Conservation (phyloP, 495 filamentous ascomycete species). For the Penicillium argentinense region DNA sequence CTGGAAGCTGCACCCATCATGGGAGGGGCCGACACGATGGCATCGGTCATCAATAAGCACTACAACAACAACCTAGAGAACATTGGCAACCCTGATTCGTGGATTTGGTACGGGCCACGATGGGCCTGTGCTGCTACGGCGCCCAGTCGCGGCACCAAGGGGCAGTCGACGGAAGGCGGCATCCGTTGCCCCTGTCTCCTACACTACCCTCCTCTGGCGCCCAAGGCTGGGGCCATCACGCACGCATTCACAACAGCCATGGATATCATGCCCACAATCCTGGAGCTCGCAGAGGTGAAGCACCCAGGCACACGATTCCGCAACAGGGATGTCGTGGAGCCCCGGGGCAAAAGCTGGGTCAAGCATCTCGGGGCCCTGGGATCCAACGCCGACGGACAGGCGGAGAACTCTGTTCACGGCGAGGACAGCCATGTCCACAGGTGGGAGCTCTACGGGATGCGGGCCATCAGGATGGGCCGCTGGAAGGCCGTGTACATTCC, state of each 20-base stretch:
- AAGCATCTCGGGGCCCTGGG: too few species aligned
- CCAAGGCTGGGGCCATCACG: constrained; percentile 25
- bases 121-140: constrained; percentile 55
- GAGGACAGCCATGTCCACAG: constrained; percentile 16
- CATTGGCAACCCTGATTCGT: constrained; percentile 53
- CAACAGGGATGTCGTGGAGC: constrained; percentile 42
- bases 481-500: constrained; percentile 26
- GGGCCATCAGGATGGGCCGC: constrained; percentile 20
- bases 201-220: neutral
- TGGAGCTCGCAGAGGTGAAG: constrained; percentile 49
- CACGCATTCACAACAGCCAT: constrained; percentile 49
- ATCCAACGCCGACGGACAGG: too few species aligned
- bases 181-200: constrained; percentile 39
- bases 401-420: constrained; percentile 16
- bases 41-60: constrained; percentile 44
- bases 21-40: neutral
- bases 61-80: constrained; percentile 59
- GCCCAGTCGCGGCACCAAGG: constrained; percentile 47
- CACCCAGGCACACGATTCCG: constrained; percentile 49
- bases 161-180: constrained; percentile 50
- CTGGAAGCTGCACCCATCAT: constrained; percentile 15
- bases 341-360: constrained; percentile 42
- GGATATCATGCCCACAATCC: constrained; percentile 50
- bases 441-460: constrained; percentile 25
- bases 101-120: constrained; percentile 60